Percentiles rank a stretch among this genome's conserved stretches.
Conservation (phyloP, 73 alveolate genomes). For the Paramecium primaurelia region DNA sequence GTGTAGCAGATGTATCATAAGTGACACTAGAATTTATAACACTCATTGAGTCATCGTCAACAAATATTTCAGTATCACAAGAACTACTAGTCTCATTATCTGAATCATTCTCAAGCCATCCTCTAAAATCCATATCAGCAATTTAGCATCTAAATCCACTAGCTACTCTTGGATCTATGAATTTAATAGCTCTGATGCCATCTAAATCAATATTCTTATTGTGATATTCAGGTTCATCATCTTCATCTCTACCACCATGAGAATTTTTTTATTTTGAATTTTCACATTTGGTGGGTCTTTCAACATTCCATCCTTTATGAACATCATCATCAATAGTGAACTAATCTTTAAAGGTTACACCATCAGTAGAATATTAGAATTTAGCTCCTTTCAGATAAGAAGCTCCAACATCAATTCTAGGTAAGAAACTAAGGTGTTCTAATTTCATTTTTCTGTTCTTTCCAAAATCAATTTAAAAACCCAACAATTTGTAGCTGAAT, state of each 20-base stretch:
- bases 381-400: slow-evolving; percentile 45
- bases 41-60: not conserved
- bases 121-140: slow-evolving; percentile 46
- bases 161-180: slow-evolving; percentile 30
- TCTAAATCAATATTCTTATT: not conserved
- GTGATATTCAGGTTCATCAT: not conserved
- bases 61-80: slow-evolving; percentile 24
- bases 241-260: not conserved
- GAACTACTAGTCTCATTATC: not conserved
- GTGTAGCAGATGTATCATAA: not conserved
- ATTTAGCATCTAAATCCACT: slow-evolving; percentile 45
- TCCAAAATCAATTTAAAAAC: slow-evolving; percentile 1
- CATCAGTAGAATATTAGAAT: slow-evolving; percentile 47
- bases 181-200: not conserved
- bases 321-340: slow-evolving; percentile 34
- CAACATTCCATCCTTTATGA: slow-evolving; percentile 48
- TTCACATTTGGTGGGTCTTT: not conserved
- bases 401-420: slow-evolving; percentile 38
- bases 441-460: not conserved
- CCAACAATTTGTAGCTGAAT: not conserved
- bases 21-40: not conserved
- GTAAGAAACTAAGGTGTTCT: not conserved
- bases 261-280: not conserved
- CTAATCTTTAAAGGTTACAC: not conserved
- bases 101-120: slow-evolving; percentile 21